Conservation (phyloP, 371 early-diverging fungal species). For the Cladochytrium tenue region DNA sequence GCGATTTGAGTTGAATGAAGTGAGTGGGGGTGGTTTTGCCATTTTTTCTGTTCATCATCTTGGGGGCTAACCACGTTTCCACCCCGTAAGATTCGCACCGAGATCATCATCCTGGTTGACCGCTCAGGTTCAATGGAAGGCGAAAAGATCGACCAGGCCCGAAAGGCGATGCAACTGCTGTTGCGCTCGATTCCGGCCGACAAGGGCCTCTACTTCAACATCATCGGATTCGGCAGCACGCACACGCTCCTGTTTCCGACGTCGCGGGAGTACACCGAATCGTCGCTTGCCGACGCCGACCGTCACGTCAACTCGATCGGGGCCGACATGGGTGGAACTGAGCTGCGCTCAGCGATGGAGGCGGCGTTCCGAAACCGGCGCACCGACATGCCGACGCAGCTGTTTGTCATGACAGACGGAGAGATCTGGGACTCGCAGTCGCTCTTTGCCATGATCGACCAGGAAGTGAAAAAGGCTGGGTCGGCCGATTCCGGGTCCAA, state of each 20-base stretch:
- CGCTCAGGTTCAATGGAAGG: slow-evolving; percentile 38
- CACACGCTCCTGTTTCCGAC: slow-evolving; percentile 37
- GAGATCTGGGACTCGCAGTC: slow-evolving; percentile 40
- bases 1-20: slow-evolving; percentile 38
- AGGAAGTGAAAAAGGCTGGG: slow-evolving; percentile 17
- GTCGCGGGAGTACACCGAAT: slow-evolving; percentile 33
- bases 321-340: slow-evolving; percentile 51
- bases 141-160: slow-evolving; percentile 18
- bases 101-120: slow-evolving; percentile 51
- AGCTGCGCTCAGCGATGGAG: slow-evolving; percentile 36
- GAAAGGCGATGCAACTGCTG: slow-evolving; percentile 28
- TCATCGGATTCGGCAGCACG: slow-evolving; percentile 47
- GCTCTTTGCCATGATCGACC: slow-evolving; percentile 25
- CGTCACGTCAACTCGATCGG: slow-evolving; percentile 24
- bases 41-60: not conserved
- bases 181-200: slow-evolving; percentile 45
- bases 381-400: slow-evolving; percentile 41
- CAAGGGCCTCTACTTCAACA: slow-evolving; percentile 39
- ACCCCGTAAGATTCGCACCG: slow-evolving; percentile 26
- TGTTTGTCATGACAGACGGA: slow-evolving; percentile 53
- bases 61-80: not conserved
- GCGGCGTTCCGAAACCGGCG: slow-evolving; percentile 28
- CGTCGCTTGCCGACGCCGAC: slow-evolving; percentile 35
- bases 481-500: not conserved
- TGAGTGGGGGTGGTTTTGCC: slow-evolving; percentile 2